Evolutionary conservation across 2,329 filamentous ascomycete genomes (phyloP).

Genomic region (Fusarium sp.): DNA sequence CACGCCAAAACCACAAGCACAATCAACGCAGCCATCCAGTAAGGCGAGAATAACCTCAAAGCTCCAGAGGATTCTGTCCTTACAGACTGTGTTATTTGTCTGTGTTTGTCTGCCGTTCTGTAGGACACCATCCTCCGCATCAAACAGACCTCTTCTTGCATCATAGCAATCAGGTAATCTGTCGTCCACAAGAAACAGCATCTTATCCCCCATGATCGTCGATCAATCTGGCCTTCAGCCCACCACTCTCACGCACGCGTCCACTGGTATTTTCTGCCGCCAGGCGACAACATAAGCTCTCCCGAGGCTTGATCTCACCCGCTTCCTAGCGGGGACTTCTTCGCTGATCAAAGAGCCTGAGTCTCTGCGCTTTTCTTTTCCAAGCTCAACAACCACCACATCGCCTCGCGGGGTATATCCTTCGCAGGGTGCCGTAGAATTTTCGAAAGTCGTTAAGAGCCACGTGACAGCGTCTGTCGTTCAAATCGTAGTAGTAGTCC

Average conservation of each 20-base stretch:
- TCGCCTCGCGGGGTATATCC: constrained; percentile 56
- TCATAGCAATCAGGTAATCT: background rate
- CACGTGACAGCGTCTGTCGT: constrained; percentile 52
- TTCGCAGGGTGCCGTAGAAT: constrained; percentile 53
- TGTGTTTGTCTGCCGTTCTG: constrained; percentile 38
- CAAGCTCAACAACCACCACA: constrained; percentile 53
- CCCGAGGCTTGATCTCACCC: constrained; percentile 40
- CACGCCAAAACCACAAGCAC: constrained; percentile 36
- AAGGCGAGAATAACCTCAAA: constrained; percentile 14
- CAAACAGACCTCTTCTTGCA: constrained; percentile 12
- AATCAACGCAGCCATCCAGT: constrained; percentile 33
- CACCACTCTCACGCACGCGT: constrained; percentile 49
- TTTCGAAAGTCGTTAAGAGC: constrained; percentile 51
- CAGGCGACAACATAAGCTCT: constrained; percentile 42
- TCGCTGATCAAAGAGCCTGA: constrained; percentile 41
- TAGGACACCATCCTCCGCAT: constrained; percentile 31
- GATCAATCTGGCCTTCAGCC: constrained; percentile 48
- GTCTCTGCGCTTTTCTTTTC: constrained; percentile 46
- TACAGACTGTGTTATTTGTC: constrained; percentile 1
- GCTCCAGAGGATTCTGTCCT: constrained; percentile 23
- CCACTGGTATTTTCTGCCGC: constrained; percentile 44
- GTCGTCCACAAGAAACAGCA: constrained; percentile 41
- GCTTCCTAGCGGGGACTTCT: constrained; percentile 26
- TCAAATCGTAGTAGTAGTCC: constrained; percentile 49
- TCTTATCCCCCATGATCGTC: constrained; percentile 40